Evolutionary conservation across 106 monocot genomes (phyloP), one percentile per base, ranked within the genome.

Genomic region (Platanthera zijinensis): DNA sequence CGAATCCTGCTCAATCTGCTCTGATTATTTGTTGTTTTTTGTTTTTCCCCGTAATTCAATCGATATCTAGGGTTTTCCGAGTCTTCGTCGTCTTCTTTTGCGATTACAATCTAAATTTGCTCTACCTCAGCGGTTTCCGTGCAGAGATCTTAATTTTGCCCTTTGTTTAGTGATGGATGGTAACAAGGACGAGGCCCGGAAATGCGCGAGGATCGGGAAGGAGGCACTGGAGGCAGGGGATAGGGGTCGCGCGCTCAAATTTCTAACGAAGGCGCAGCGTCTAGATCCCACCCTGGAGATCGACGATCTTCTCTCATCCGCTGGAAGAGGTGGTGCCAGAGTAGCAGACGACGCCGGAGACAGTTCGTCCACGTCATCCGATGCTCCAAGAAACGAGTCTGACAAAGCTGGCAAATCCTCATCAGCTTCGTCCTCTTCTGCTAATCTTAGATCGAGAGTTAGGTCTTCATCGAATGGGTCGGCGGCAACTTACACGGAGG

Each of bases 111-210:
- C 4, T 56, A 17, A 56, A 11, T 56, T 56, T 56, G 10, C 13
- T 39, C 39, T 39, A 39, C 39, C 3, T 39, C 32, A 4, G 56
- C 17, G 8, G 17, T 56, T 56, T 12, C 56, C 56, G 13, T 39
- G 39, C 1, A 56, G 56, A 56, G 56, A 56, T 56, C 10, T 56
- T 3, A 56, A 56, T 12, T 15, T 56, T 56, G 4, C 9, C 39
- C 5, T 45, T 30, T 69, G 45, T 69, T 46, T 48, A 71, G 74
- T 69, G 75, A 96, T 97, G 93, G 93, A 97, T 19, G 91, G 96
- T 62, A 99, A 99, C 90, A 99, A 99, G 75, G 97, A 99, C 75
- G 94, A 94, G 48, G 94, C 97, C 3, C 64, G 76, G 74, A 99
- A 85, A 75, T 99, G 97, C 84, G 74, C 92, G 46, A 72, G 73